Evolutionary conservation across 345 rosid genomes (phyloP).

Genomic region (Dimocarpus longan): DNA sequence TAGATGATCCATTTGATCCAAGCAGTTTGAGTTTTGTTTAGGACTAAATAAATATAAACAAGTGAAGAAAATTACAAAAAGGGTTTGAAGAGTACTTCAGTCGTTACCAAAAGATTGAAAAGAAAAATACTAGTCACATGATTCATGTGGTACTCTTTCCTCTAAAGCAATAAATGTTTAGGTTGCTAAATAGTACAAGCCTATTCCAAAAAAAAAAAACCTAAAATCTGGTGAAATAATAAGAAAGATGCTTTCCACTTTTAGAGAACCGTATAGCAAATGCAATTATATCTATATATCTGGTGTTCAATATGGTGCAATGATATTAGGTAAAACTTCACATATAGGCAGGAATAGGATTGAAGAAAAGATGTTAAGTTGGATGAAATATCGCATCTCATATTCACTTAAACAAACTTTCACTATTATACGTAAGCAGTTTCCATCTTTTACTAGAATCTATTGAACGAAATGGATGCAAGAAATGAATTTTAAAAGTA

Average conservation of each 20-base stretch:
- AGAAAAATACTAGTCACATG: not conserved
- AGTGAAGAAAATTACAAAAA: not conserved
- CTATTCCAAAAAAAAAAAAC: not conserved
- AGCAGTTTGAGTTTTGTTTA: not conserved
- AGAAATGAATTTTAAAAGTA: slow-evolving; percentile 31
- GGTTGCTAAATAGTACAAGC: not conserved
- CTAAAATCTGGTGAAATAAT: not conserved
- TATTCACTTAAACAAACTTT: not conserved
- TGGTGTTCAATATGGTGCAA: not conserved
- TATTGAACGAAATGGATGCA: slow-evolving; percentile 21
- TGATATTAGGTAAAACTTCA: not conserved
- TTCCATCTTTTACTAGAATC: not conserved
- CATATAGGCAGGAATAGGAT: not conserved
- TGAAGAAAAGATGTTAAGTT: not conserved
- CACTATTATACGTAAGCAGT: not conserved
- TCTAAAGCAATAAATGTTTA: not conserved
- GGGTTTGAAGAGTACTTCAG: not conserved
- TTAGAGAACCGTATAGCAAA: not conserved
- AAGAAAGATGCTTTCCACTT: not conserved
- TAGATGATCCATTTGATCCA: not conserved
- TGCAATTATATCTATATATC: not conserved
- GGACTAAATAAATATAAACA: not conserved
- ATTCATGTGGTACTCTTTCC: not conserved
- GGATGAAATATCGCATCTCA: slow-evolving; percentile 10
- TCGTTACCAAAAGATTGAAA: not conserved